Conservation (phyloP, 1,284 basidiomycete species). For the Schizophyllum commune region DNA sequence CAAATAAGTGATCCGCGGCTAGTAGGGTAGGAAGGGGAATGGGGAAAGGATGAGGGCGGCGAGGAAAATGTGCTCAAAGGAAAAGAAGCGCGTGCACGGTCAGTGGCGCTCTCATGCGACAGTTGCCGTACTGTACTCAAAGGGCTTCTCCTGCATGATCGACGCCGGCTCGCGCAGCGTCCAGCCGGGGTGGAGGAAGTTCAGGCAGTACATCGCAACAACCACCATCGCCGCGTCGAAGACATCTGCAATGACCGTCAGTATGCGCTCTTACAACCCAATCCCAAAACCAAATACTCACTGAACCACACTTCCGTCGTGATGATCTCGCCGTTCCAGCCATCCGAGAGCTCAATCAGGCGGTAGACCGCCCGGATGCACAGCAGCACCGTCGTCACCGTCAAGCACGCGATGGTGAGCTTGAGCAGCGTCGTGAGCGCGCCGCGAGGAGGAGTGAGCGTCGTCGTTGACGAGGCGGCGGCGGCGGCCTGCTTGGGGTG, state of each 20-base stretch:
- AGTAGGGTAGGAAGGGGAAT: too few species aligned
- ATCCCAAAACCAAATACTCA: slow-evolving; percentile 17
- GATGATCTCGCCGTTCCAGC: slow-evolving; percentile 48
- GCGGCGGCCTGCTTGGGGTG: slow-evolving; percentile 14
- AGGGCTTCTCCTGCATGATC: not conserved
- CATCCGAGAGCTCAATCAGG: slow-evolving; percentile 45
- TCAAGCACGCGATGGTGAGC: slow-evolving; percentile 23
- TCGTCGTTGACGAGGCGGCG: not conserved
- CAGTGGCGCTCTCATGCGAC: too few species aligned
- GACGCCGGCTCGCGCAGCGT: not conserved
- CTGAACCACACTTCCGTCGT: slow-evolving; percentile 48
- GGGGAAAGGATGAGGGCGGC: too few species aligned
- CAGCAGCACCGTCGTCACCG: slow-evolving; percentile 29
- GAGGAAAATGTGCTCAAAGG: too few species aligned
- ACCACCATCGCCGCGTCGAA: slow-evolving; percentile 57
- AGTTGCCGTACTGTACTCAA: not conserved
- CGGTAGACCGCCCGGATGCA: slow-evolving; percentile 41
- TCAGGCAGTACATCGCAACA: slow-evolving; percentile 47
- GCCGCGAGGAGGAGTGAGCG: slow-evolving; percentile 2
- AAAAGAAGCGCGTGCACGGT: too few species aligned
- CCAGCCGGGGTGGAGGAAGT: slow-evolving; percentile 45
- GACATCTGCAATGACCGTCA: slow-evolving; percentile 29
- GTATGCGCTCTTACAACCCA: not conserved
- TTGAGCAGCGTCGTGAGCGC: slow-evolving; percentile 21
- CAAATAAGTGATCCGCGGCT: too few species aligned